Conservation (phyloP, 176 grass and related monocot genomes). For the Oryza nivara region DNA sequence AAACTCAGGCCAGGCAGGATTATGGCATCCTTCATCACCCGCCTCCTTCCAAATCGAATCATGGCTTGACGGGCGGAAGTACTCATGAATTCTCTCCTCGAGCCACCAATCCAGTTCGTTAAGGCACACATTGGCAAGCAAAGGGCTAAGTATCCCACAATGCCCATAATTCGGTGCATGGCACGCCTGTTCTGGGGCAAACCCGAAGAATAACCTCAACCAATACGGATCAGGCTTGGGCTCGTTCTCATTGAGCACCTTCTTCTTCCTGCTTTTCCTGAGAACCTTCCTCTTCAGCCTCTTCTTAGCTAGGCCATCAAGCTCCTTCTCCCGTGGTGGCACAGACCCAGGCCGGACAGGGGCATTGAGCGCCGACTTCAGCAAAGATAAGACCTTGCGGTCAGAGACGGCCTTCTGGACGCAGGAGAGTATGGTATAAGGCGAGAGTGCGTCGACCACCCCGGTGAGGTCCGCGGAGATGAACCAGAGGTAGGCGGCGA, state of each 20-base stretch:
- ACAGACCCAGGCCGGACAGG: slow-evolving; percentile 58
- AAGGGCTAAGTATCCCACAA: slow-evolving; percentile 82
- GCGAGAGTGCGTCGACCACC: slow-evolving; percentile 51
- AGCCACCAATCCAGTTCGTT: slow-evolving; percentile 88
- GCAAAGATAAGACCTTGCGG: slow-evolving; percentile 66
- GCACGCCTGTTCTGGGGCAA: slow-evolving; percentile 66
- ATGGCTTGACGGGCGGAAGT: slow-evolving; percentile 74
- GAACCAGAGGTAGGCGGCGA: slow-evolving; percentile 93
- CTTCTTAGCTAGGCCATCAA: slow-evolving; percentile 65
- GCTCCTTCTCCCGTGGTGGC: slow-evolving; percentile 36
- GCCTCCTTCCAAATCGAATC: slow-evolving; percentile 83
- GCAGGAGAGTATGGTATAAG: slow-evolving; percentile 66
- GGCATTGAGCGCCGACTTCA: slow-evolving; percentile 70
- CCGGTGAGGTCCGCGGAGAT: slow-evolving; percentile 74
- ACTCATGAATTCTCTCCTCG: slow-evolving; percentile 75
- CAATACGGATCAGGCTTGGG: slow-evolving; percentile 87
- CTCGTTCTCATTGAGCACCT: slow-evolving; percentile 86
- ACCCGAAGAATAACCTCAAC: slow-evolving; percentile 84
- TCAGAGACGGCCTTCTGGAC: slow-evolving; percentile 41
- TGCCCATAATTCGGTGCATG: slow-evolving; percentile 68
- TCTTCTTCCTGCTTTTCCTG: slow-evolving; percentile 73
- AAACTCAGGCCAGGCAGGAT: slow-evolving; percentile 95
- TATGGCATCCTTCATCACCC: slow-evolving; percentile 72
- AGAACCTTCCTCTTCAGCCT: slow-evolving; percentile 93
- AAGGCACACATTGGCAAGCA: slow-evolving; percentile 87